phyloP scores from a whole-genome alignment of 1,284 basidiomycete species.

The Cystobasidium sp. region DNA sequence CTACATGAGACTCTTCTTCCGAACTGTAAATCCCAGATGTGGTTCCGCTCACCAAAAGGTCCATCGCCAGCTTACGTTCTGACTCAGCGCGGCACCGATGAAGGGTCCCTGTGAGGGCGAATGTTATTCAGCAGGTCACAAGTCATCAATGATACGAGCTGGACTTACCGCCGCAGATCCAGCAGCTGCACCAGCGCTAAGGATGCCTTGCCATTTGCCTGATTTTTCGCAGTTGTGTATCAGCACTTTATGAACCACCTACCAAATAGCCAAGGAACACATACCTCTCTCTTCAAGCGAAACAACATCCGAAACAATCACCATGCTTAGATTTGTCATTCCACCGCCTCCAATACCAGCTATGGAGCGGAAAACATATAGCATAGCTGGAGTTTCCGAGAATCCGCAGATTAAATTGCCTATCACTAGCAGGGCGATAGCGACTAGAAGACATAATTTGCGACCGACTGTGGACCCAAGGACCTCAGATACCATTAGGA shows the following conservation, averaged over 20 bases:
- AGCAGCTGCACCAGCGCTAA: conserved; percentile 27
- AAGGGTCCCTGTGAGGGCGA: conserved; percentile 28
- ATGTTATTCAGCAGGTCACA: not conserved
- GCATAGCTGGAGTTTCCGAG: conserved; percentile 42
- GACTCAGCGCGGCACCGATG: conserved; percentile 37
- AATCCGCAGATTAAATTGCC: conserved; percentile 49
- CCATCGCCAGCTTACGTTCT: conserved; percentile 38
- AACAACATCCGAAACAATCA: conserved; percentile 40
- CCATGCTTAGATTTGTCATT: conserved; percentile 35
- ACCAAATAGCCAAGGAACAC: not conserved
- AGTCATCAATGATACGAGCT: not conserved
- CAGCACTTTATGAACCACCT: not conserved
- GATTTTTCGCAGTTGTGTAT: not conserved
- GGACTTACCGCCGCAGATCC: conserved; percentile 23
- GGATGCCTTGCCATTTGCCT: conserved; percentile 45
- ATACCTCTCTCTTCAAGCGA: conserved; percentile 32
- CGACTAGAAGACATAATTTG: conserved; percentile 46
- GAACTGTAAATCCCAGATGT: not conserved
- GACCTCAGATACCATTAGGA: not conserved
- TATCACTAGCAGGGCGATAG: conserved; percentile 46
- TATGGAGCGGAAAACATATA: conserved; percentile 46
- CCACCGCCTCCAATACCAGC: conserved; percentile 51
- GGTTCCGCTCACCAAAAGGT: conserved; percentile 21
- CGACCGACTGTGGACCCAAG: conserved; percentile 39
- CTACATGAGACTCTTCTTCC: not conserved